These are phyloP conservation scores for Xenosphaeropsis pyriputrescens DNA, from an alignment of 2,329 filamentous ascomycete species.

Conservation along the genomic window DNA sequence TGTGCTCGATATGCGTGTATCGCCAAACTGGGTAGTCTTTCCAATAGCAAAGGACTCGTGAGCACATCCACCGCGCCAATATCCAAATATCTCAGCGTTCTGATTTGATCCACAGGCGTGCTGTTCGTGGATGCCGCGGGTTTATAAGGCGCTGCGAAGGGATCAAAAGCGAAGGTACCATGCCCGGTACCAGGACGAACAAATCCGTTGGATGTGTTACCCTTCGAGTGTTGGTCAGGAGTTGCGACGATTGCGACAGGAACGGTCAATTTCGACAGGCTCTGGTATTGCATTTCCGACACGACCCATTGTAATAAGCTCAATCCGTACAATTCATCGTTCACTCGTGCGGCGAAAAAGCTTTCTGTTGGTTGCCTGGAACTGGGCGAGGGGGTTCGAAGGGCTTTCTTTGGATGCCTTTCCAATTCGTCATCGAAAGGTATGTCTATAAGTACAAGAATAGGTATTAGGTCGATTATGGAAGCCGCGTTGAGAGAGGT, in stretches of 20 bases:
- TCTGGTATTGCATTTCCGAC: conserved; percentile 32
- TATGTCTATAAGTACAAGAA: conserved; percentile 38
- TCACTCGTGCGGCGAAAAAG: conserved; percentile 21
- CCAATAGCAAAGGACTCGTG: conserved; percentile 59
- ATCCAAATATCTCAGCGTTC: conserved; percentile 63
- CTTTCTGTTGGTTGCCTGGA: conserved; percentile 21
- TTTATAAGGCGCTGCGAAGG: conserved; percentile 2
- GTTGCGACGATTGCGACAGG: conserved; percentile 24
- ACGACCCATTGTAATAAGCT: conserved; percentile 29
- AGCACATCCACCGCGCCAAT: conserved; percentile 79
- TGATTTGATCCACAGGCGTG: conserved; percentile 27
- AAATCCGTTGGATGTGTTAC: conserved; percentile 3
- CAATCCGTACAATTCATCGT: conserved; percentile 29
- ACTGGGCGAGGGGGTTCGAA: conserved; percentile 16
- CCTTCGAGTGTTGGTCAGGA: conserved; percentile 17
- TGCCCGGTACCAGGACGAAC: no score
- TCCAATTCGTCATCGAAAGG: conserved; percentile 23
- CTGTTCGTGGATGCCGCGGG: conserved; percentile 17
- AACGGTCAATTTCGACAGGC: conserved; percentile 29
- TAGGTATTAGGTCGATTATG: conserved; percentile 30
- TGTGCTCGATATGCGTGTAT: conserved; percentile 75
- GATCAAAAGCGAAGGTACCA: conserved; percentile 4
- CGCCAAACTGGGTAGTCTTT: conserved; percentile 60
- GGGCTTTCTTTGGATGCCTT: conserved; percentile 15
- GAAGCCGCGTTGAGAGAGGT: conserved; percentile 31